phyloP scores from a whole-genome alignment of 169 alveolate genomes.

The Plasmodium falciparum region DNA sequence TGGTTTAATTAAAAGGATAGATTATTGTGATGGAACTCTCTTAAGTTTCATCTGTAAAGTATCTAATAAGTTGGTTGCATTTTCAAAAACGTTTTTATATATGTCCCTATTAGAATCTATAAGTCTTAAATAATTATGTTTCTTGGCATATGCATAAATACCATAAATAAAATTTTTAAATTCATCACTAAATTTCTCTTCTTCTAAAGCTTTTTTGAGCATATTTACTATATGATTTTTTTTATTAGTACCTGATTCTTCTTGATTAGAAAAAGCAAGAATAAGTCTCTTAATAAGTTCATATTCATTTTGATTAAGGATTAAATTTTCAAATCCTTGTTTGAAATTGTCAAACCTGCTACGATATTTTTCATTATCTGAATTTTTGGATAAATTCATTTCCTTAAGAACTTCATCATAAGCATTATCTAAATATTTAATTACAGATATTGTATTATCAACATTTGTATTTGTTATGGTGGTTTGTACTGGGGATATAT shows the following conservation, averaged over 20 bases:
- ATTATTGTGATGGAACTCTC: too few species aligned
- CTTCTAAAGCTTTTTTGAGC: slow-evolving; percentile 12
- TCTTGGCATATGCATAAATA: slow-evolving; percentile 32
- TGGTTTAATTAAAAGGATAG: too few species aligned
- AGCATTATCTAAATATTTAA: slow-evolving; percentile 17
- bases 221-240: background rate
- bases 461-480: too few species aligned
- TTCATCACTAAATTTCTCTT: slow-evolving; percentile 3
- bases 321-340: slow-evolving; percentile 4
- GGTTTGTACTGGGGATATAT: too few species aligned
- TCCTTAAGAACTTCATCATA: slow-evolving; percentile 19
- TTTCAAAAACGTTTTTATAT: background rate
- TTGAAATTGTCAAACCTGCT: slow-evolving; percentile 17
- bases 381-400: background rate
- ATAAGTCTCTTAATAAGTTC: slow-evolving; percentile 8
- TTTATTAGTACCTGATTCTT: background rate
- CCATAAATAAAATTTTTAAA: slow-evolving; percentile 25
- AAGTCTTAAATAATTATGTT: slow-evolving; percentile 17
- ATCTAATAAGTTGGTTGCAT: background rate
- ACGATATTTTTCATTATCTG: background rate
- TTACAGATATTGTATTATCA: too few species aligned
- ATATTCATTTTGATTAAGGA: slow-evolving; percentile 24
- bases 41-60: background rate
- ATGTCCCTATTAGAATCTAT: background rate
- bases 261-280: slow-evolving; percentile 2